Percentiles rank a stretch among this genome's conserved stretches.
phyloP scores from a whole-genome alignment of 495 filamentous ascomycete species.

The Penicillium ochrochloron region DNA sequence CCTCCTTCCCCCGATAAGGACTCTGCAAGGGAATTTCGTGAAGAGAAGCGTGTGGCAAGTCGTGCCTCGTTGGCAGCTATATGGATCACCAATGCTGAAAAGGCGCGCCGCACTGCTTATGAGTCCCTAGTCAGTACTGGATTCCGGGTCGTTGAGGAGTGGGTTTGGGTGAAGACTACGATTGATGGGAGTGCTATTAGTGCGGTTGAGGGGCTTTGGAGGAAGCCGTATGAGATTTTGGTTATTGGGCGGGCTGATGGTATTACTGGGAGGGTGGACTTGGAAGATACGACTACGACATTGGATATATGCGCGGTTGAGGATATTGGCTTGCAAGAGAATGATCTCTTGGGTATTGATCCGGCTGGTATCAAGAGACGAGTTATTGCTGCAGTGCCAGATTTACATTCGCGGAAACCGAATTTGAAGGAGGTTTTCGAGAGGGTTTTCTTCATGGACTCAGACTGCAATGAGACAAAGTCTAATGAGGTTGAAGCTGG shows the following conservation, averaged over 20 bases:
- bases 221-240: slow-evolving; percentile 86
- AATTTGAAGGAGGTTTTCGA: slow-evolving; percentile 64
- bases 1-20: background rate
- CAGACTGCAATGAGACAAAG: background rate
- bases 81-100: slow-evolving; percentile 86
- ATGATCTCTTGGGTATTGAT: slow-evolving; percentile 19
- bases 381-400: slow-evolving; percentile 80
- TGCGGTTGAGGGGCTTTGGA: slow-evolving; percentile 69
- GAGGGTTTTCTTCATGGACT: slow-evolving; percentile 43
- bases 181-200: slow-evolving; percentile 68
- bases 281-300: background rate
- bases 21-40: background rate
- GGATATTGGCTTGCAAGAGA: background rate
- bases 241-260: slow-evolving; percentile 61
- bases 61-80: slow-evolving; percentile 56
- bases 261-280: background rate
- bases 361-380: slow-evolving; percentile 43
- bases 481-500: background rate
- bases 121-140: slow-evolving; percentile 64
- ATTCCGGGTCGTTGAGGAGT: slow-evolving; percentile 74
- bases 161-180: slow-evolving; percentile 91
- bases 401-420: slow-evolving; percentile 91
- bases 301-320: background rate
- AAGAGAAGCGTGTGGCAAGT: slow-evolving; percentile 14
- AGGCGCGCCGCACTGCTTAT: slow-evolving; percentile 62